A percentile compares a stretch with the other conserved stretches of the same genome.
Evolutionary conservation across 2,329 filamentous ascomycete species (phyloP).

Genomic region (Conoideocrella luteorostrata): DNA sequence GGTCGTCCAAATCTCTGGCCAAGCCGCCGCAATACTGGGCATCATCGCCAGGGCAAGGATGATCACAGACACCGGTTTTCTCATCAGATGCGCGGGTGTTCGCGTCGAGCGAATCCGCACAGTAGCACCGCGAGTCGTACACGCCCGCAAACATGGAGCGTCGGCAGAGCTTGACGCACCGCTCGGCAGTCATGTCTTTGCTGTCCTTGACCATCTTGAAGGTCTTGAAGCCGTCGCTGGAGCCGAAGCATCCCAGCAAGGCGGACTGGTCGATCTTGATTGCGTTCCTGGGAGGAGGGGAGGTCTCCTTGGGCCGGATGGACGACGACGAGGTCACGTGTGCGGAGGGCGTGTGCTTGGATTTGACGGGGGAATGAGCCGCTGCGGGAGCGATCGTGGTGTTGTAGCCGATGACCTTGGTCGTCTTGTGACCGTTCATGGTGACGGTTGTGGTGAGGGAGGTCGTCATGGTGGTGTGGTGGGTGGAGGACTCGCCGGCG

Average conservation of each 20-base stretch:
- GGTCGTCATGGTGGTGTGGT: neutral
- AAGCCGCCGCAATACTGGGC: conserved; percentile 36
- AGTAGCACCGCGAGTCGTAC: conserved; percentile 37
- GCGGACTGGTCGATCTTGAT: conserved; percentile 24
- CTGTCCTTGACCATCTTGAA: conserved; percentile 26
- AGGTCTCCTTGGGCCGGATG: conserved; percentile 7
- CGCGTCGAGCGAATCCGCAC: conserved; percentile 33
- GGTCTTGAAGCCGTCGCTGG: conserved; percentile 26
- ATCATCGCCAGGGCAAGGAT: conserved; percentile 34
- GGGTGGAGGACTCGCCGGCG: neutral
- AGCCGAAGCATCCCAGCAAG: conserved; percentile 37
- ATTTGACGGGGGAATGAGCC: no score
- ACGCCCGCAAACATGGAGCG: conserved; percentile 33
- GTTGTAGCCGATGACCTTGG: neutral
- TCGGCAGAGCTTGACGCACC: conserved; percentile 32
- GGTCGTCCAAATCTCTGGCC: conserved; percentile 5
- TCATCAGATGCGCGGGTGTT: conserved; percentile 26
- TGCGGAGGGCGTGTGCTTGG: neutral
- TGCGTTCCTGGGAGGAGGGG: conserved; percentile 22
- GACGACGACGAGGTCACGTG: conserved; percentile 5
- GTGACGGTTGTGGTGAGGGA: conserved; percentile 22
- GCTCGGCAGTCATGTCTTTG: conserved; percentile 31
- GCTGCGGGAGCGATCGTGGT: neutral
- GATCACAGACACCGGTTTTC: conserved; percentile 22
- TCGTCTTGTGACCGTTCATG: conserved; percentile 14